Base-by-base conservation (phyloP, 2,329 filamentous ascomycete species). In the Exophiala sp. region DNA sequence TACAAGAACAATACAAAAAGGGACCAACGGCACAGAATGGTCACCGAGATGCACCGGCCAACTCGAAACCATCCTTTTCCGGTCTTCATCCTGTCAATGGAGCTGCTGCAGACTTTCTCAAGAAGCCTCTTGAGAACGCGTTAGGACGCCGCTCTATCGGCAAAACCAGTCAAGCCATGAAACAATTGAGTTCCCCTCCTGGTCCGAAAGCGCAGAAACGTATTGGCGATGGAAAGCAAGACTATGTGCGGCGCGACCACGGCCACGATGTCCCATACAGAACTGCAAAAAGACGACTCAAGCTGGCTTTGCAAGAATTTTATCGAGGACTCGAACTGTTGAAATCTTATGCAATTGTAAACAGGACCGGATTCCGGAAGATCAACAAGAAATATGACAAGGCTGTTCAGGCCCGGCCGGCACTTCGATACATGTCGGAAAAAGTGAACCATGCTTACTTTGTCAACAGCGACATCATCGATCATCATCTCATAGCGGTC, bases 311-410 rank as follows among this genome's bases (percentile, higher is more conserved):
- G 46, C 88, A 95, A 65, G 94, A 97, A 69, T 96, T 91, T 68
- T 97, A 99, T 68, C 86, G 92, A 16, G 87, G 89, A 0, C 78
- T 99, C 11, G 94, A 99, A 68, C 76, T 97, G 42, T 79, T 99
- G 55, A 97, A 96, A 72, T 88, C 89, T 0, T 99, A 95, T 65
- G 87, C 91, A 1, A 75, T 95, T 18, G 78, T 96, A 11, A 99
- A 99, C 69, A 83, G 90, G 45, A 96, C 90, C 0, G 94, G 91
- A 0, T 97, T 97, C 66, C 86, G 91, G 32, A 99, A 99, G 71
- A 90, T 99, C 67, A 96, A 95, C 73, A 99, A 99, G 71, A 99
- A 99, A 72, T 97, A 95, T 68, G 91, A 97, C 77, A 99, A 97
- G 73, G 84, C 87, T 2, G 84, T 91, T 52, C 83, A 91, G 63